These are phyloP conservation scores for Talaromyces sp. DNA, from an alignment of 2,329 filamentous ascomycete species.

Conservation along the genomic window DNA sequence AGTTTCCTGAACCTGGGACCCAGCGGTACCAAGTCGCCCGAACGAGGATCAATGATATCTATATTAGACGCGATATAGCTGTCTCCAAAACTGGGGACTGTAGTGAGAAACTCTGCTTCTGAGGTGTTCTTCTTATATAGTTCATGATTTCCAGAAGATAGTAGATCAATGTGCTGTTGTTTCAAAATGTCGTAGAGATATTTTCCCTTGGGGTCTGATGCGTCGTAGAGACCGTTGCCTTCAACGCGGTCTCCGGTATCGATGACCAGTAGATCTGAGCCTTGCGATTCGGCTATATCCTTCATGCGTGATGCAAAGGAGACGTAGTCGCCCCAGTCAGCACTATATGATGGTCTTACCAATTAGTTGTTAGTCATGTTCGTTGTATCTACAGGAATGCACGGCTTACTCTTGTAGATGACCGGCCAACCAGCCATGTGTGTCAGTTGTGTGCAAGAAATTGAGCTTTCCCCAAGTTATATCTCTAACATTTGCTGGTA, in stretches of 20 bases:
- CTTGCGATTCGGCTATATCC: slow-evolving; percentile 70
- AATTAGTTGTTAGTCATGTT: not conserved
- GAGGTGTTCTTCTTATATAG: slow-evolving; percentile 80
- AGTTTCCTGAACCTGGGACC: slow-evolving; percentile 84
- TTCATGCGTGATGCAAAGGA: slow-evolving; percentile 85
- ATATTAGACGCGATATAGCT: slow-evolving; percentile 89
- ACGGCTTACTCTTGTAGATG: slow-evolving; percentile 77
- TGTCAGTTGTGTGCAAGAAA: slow-evolving; percentile 95
- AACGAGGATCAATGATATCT: slow-evolving; percentile 74
- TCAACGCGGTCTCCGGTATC: slow-evolving; percentile 94
- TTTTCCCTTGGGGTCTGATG: slow-evolving; percentile 78
- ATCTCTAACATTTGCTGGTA: slow-evolving; percentile 76
- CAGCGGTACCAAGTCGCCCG: slow-evolving; percentile 69
- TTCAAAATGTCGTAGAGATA: slow-evolving; percentile 86
- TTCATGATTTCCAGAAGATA: slow-evolving; percentile 92
- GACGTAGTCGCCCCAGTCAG: slow-evolving; percentile 97
- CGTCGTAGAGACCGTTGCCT: slow-evolving; percentile 92
- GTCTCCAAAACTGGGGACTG: slow-evolving; percentile 76
- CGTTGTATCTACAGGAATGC: not conserved
- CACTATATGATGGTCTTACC: slow-evolving; percentile 76
- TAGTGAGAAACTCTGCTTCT: slow-evolving; percentile 71
- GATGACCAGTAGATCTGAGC: slow-evolving; percentile 82
- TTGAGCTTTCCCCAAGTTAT: slow-evolving; percentile 93
- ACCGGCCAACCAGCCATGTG: slow-evolving; percentile 91
- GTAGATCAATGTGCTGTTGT: slow-evolving; percentile 76